phyloP scores from a whole-genome alignment of 305 asterid genomes.

The Striga hermonthica region DNA sequence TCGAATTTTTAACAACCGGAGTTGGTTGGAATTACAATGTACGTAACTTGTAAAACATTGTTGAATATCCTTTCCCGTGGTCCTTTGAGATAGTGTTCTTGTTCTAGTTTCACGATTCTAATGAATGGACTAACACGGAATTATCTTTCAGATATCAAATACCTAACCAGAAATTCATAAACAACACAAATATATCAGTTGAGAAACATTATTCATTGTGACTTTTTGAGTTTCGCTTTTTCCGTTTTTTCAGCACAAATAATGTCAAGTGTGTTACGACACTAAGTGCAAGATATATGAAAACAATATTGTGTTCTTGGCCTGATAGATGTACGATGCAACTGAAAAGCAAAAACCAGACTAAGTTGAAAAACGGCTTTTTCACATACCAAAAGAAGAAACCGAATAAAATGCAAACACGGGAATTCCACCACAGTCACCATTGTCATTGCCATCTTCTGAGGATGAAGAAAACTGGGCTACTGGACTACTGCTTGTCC shows the following conservation, averaged over 20 bases:
- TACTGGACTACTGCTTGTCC: slow-evolving; percentile 49
- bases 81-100: slow-evolving; percentile 1
- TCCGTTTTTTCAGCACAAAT: background rate
- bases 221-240: background rate
- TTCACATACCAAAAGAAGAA: slow-evolving; percentile 58
- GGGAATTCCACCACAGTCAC: slow-evolving; percentile 72
- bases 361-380: slow-evolving; percentile 7
- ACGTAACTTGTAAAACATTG: slow-evolving; percentile 8
- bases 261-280: background rate
- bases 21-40: slow-evolving; percentile 8
- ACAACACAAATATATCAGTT: background rate
- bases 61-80: slow-evolving; percentile 1
- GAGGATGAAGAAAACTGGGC: slow-evolving; percentile 57
- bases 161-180: background rate
- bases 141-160: background rate
- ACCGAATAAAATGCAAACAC: slow-evolving; percentile 63
- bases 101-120: slow-evolving; percentile 8
- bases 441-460: slow-evolving; percentile 47
- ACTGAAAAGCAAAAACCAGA: slow-evolving; percentile 21
- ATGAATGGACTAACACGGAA: slow-evolving; percentile 1
- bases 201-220: slow-evolving; percentile 2
- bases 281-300: slow-evolving; percentile 13
- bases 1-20: slow-evolving; percentile 8
- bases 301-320: background rate
- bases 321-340: background rate